Evolutionary conservation across 2,329 filamentous ascomycete genomes (phyloP).

Genomic region (Cladorrhinum sp.): DNA sequence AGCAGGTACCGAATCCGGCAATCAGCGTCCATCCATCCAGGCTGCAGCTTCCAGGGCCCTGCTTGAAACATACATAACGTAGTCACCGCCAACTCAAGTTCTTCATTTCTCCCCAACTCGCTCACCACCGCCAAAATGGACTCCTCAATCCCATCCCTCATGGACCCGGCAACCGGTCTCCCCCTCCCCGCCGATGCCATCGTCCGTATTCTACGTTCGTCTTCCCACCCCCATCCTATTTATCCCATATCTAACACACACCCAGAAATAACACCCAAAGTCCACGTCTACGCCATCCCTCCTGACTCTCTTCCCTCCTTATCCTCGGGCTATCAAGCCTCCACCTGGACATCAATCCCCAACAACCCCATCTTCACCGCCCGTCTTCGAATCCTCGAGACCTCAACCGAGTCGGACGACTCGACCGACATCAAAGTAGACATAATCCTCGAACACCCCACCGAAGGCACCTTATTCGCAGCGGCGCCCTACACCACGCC

Average conservation of each 20-base stretch:
- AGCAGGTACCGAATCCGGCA: neutral
- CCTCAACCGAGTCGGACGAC: constrained; percentile 49
- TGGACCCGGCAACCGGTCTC: constrained; percentile 69
- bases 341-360: constrained; percentile 70
- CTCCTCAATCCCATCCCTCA: constrained; percentile 24
- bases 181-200: constrained; percentile 72
- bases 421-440: constrained; percentile 60
- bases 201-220: constrained; percentile 68
- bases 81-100: neutral
- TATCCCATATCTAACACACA: neutral
- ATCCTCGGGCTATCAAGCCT: constrained; percentile 75
- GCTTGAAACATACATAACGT: neutral
- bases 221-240: neutral
- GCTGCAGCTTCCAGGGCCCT: neutral
- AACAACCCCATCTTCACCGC: constrained; percentile 81
- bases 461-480: constrained; percentile 73
- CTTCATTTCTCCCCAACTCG: neutral
- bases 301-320: constrained; percentile 57
- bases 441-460: constrained; percentile 74
- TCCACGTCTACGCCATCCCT: constrained; percentile 87
- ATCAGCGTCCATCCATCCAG: constrained; percentile 2
- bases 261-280: constrained; percentile 67
- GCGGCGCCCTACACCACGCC: constrained; percentile 71
- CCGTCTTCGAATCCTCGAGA: constrained; percentile 75
- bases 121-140: constrained; percentile 11